Conservation (phyloP, 352 stramenopile species). For the Pythium phragmitis region DNA sequence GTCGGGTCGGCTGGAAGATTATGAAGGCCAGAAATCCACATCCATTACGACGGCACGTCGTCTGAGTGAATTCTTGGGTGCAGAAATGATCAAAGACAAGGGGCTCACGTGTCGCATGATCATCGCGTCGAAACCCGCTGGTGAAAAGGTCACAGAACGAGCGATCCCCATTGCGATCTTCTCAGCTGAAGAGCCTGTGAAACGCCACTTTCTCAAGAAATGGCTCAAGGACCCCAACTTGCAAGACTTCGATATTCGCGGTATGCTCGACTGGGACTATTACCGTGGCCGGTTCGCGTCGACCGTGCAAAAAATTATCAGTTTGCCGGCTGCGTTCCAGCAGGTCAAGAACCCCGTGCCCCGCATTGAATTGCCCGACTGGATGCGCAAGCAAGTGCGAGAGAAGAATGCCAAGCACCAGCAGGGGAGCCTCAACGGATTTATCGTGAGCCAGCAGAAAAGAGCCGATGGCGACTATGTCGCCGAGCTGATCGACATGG, state of each 20-base stretch:
- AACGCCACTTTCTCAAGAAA: conserved; percentile 96
- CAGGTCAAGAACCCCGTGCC: conserved; percentile 96
- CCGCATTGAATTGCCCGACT: conserved; percentile 95
- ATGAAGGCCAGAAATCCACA: conserved; percentile 96
- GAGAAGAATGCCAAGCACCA: conserved; percentile 84
- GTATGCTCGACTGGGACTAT: conserved; percentile 99
- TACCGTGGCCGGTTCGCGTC: conserved; percentile 88
- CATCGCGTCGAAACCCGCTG: conserved; percentile 90
- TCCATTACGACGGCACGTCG: conserved; percentile 97
- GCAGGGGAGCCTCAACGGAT: conserved; percentile 86
- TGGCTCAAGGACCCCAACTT: conserved; percentile 94
- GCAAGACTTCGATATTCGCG: conserved; percentile 92
- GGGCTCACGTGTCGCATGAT: conserved; percentile 99
- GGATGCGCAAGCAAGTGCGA: conserved; percentile 93
- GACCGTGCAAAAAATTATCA: conserved; percentile 99
- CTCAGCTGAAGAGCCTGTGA: conserved; percentile 93
- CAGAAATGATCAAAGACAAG: conserved; percentile 98
- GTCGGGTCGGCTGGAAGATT: conserved; percentile 96
- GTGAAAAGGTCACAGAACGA: conserved; percentile 96
- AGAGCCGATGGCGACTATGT: conserved; percentile 38
- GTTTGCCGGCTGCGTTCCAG: conserved; percentile 97
- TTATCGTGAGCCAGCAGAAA: conserved; percentile 63
- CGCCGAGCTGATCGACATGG: conserved; percentile 68
- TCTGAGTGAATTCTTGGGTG: conserved; percentile 97
- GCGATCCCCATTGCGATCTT: conserved; percentile 99